These are phyloP conservation scores for Marchantia paleacea DNA, from an alignment of 225 moss, liverwort and hornwort genomes.

Conservation along the genomic window DNA sequence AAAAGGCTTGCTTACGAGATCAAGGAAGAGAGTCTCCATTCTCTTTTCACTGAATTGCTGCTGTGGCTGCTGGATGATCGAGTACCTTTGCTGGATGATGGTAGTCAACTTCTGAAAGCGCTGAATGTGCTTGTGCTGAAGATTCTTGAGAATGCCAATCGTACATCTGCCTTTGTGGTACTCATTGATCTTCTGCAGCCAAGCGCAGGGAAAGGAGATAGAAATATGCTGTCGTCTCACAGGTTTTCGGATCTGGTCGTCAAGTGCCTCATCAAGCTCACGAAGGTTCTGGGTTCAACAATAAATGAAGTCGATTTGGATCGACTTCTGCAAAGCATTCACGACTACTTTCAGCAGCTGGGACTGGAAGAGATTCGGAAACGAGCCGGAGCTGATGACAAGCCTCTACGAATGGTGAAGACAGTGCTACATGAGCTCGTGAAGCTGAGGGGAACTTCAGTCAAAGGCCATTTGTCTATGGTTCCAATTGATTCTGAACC, in stretches of 20 bases:
- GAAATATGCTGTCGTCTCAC: constrained; percentile 50
- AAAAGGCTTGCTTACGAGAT: constrained; percentile 86
- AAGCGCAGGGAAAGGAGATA: constrained; percentile 37
- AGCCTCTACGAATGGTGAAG: constrained; percentile 98
- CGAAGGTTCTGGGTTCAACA: constrained; percentile 91
- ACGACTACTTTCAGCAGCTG: constrained; percentile 90
- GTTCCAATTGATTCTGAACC: constrained; percentile 96
- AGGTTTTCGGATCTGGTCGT: constrained; percentile 95
- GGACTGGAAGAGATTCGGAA: constrained; percentile 95
- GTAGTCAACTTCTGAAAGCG: constrained; percentile 88
- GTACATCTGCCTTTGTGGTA: constrained; percentile 95
- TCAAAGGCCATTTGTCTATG: constrained; percentile 94
- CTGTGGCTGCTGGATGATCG: constrained; percentile 96
- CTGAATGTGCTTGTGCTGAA: constrained; percentile 97
- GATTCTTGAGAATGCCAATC: constrained; percentile 94
- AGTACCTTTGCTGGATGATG: constrained; percentile 89
- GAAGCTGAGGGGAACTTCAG: constrained; percentile 91
- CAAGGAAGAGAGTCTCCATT: constrained; percentile 77
- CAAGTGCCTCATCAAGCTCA: constrained; percentile 97
- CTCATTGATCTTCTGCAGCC: constrained; percentile 86
- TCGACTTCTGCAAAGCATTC: constrained; percentile 88
- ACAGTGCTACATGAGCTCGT: constrained; percentile 92
- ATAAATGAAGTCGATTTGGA: constrained; percentile 94
- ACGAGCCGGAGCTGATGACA: constrained; percentile 98
- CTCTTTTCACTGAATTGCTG: constrained; percentile 85